A percentile compares a stretch with the other conserved stretches of the same genome.
Evolutionary conservation across 306 rosid genomes (phyloP).

Genomic region (Dryas alaskensis): DNA sequence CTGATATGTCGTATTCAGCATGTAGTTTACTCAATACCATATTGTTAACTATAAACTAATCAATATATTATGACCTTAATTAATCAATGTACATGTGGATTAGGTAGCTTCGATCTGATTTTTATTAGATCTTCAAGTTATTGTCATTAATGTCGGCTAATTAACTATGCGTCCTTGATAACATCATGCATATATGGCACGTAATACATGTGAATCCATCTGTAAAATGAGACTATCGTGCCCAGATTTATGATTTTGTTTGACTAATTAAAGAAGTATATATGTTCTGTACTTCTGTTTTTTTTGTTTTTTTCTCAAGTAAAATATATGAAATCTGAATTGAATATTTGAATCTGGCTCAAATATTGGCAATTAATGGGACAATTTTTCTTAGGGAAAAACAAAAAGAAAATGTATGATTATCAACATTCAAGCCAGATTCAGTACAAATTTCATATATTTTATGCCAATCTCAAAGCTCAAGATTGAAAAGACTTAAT

Average conservation of each 20-base stretch:
- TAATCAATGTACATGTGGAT: not conserved
- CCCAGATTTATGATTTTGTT: not conserved
- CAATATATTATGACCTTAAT: no score
- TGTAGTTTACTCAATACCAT: not conserved
- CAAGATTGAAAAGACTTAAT: not conserved
- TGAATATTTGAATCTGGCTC: slow-evolving; percentile 9
- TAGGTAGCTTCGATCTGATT: slow-evolving; percentile 2
- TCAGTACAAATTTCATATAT: not conserved
- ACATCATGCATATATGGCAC: no score
- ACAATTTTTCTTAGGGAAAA: not conserved
- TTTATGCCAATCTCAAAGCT: not conserved
- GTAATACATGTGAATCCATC: not conserved
- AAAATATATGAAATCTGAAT: not conserved
- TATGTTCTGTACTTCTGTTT: not conserved
- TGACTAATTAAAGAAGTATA: not conserved
- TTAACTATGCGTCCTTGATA: not conserved
- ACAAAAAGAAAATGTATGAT: not conserved
- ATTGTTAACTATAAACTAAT: no score
- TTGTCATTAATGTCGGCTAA: not conserved
- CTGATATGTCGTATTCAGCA: not conserved
- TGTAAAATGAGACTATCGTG: not conserved
- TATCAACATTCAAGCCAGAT: not conserved
- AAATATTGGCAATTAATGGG: not conserved
- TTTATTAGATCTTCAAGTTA: not conserved
- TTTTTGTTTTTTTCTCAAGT: not conserved